These are phyloP conservation scores for Oryza brachyantha DNA, from an alignment of 176 grass and related monocot genomes.

Conservation along the genomic window DNA sequence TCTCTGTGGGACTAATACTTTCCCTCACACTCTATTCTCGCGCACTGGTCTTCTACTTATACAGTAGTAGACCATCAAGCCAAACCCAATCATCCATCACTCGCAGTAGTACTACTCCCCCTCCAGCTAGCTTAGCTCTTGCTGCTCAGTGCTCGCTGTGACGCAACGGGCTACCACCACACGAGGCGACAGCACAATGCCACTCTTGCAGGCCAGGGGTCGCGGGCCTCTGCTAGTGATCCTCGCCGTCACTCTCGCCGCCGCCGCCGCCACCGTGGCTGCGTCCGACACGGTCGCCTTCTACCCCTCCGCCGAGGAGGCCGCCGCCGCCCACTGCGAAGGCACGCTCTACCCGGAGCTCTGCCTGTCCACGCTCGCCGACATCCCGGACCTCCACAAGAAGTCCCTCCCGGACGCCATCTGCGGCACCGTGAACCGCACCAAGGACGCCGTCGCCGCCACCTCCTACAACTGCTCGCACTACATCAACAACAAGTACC, in stretches of 20 bases:
- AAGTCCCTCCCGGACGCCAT: slow-evolving; percentile 66
- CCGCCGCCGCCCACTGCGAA: slow-evolving; percentile 52
- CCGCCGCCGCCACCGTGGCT: background rate
- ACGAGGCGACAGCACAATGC: slow-evolving; percentile 22
- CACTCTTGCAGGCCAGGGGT: slow-evolving; percentile 1
- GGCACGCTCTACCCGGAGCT: slow-evolving; percentile 73
- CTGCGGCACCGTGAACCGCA: slow-evolving; percentile 46
- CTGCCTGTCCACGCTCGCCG: slow-evolving; percentile 60
- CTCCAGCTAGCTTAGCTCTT: background rate
- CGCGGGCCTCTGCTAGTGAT: slow-evolving; percentile 21
- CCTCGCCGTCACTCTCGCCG: slow-evolving; percentile 11
- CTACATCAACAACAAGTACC: slow-evolving; percentile 35
- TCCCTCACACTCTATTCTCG: no score
- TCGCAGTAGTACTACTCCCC: background rate
- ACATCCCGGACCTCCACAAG: slow-evolving; percentile 50
- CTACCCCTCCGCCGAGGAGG: slow-evolving; percentile 36
- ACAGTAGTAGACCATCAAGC: background rate
- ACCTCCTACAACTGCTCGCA: slow-evolving; percentile 48
- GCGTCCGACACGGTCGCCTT: slow-evolving; percentile 11
- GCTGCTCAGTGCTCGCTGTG: background rate
- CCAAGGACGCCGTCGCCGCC: slow-evolving; percentile 33
- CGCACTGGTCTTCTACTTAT: background rate
- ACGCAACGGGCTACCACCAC: background rate
- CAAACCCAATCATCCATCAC: background rate
- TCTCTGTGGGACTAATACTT: background rate